These are phyloP conservation scores for Penstemon newberryi DNA, from an alignment of 257 asterid genomes.

Conservation along the genomic window DNA sequence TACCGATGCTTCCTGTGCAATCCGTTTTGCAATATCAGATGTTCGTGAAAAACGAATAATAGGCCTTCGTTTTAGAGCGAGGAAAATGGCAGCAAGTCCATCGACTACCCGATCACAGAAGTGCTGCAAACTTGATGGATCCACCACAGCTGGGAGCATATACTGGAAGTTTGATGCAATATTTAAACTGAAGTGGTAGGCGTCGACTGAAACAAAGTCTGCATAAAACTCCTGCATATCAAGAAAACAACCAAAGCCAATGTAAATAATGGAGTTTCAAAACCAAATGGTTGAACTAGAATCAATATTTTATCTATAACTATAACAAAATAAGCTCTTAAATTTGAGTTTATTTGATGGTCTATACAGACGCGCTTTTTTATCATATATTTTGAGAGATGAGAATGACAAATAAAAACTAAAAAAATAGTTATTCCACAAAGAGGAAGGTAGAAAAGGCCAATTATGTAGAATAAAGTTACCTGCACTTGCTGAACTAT, in stretches of 20 bases:
- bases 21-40: slow-evolving; percentile 84
- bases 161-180: slow-evolving; percentile 75
- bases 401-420: background rate
- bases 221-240: slow-evolving; percentile 85
- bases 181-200: slow-evolving; percentile 81
- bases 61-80: slow-evolving; percentile 86
- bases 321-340: slow-evolving; percentile 15
- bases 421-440: background rate
- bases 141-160: slow-evolving; percentile 94
- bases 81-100: slow-evolving; percentile 87
- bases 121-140: slow-evolving; percentile 74
- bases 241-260: slow-evolving; percentile 31
- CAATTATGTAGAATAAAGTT: slow-evolving; percentile 12
- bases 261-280: slow-evolving; percentile 9
- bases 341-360: slow-evolving; percentile 14
- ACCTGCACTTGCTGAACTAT: slow-evolving; percentile 98
- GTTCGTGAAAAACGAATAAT: slow-evolving; percentile 83
- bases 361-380: background rate
- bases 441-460: slow-evolving; percentile 3
- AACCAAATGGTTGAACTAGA: slow-evolving; percentile 24
- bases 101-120: slow-evolving; percentile 86
- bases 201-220: slow-evolving; percentile 84
- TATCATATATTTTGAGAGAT: background rate
- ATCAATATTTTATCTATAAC: slow-evolving; percentile 7
- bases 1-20: slow-evolving; percentile 92